Evolutionary conservation across 345 rosid species (phyloP).

Genomic region (Salix koriyanagi): DNA sequence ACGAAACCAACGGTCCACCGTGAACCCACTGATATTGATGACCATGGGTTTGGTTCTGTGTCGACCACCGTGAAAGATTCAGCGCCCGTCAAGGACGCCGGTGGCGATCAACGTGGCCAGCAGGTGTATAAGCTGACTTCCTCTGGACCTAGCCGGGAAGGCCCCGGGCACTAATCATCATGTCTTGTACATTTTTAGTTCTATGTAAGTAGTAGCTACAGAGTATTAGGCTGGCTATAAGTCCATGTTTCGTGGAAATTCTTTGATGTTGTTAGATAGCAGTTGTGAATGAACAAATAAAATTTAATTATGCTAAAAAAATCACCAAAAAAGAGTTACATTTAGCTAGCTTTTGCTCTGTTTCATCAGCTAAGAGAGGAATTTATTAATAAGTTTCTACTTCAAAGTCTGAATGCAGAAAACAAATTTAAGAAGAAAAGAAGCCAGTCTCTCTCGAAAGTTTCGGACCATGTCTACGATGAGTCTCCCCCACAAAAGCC

Average conservation of each 20-base stretch:
- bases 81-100: not conserved
- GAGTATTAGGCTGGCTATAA: not conserved
- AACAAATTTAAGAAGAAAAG: too few species aligned
- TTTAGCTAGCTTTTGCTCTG: too few species aligned
- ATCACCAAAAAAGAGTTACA: not conserved
- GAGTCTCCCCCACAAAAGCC: too few species aligned
- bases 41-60: slow-evolving; percentile 10
- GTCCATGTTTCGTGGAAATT: slow-evolving; percentile 14
- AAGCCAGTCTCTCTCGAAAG: too few species aligned
- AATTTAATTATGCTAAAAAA: not conserved
- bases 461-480: too few species aligned
- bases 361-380: too few species aligned
- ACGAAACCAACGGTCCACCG: slow-evolving; percentile 10
- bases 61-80: slow-evolving; percentile 5
- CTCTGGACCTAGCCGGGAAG: slow-evolving; percentile 78
- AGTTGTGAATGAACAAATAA: not conserved
- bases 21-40: not conserved
- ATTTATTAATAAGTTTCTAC: too few species aligned
- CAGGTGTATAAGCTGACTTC: slow-evolving; percentile 43
- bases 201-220: not conserved
- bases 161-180: slow-evolving; percentile 55
- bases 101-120: not conserved
- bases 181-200: not conserved
- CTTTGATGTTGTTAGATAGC: slow-evolving; percentile 16
- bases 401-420: too few species aligned